phyloP scores from a whole-genome alignment of 192 early-diverging fungal genomes.

The Mortierella hygrophila region DNA sequence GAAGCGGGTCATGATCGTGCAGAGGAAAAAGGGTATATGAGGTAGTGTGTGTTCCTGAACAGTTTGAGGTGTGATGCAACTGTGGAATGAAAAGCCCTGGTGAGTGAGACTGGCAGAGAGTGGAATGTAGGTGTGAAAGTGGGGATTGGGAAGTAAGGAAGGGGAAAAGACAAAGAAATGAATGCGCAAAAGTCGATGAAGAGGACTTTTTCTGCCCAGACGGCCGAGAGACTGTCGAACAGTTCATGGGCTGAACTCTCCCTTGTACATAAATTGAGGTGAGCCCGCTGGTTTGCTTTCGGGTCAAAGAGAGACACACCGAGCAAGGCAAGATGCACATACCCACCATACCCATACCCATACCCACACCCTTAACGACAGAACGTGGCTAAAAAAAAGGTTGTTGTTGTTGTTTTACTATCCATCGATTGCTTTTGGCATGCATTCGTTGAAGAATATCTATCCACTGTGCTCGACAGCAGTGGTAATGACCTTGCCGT shows the following conservation, averaged over 20 bases:
- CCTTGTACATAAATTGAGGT: no score
- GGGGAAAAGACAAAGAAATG: background rate
- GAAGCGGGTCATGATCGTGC: background rate
- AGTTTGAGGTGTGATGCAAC: background rate
- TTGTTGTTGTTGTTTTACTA: background rate
- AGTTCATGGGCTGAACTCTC: background rate
- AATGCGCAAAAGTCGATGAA: background rate
- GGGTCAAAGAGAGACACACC: no score
- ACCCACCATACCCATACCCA: no score
- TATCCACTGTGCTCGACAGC: slow-evolving; percentile 89
- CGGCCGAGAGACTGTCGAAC: background rate
- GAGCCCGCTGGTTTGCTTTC: no score
- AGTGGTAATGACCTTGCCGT: slow-evolving; percentile 84
- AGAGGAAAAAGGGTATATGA: background rate
- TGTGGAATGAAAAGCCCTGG: background rate
- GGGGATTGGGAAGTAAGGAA: background rate
- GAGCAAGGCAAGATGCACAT: no score
- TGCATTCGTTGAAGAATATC: background rate
- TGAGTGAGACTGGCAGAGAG: background rate
- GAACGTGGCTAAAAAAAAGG: background rate
- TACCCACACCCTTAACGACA: no score
- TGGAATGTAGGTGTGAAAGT: background rate
- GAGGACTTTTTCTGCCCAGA: background rate
- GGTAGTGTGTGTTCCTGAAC: background rate
- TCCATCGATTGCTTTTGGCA: background rate